Conservation (phyloP, 2,329 filamentous ascomycete genomes). For the Acephala macrosclerotiorum region DNA sequence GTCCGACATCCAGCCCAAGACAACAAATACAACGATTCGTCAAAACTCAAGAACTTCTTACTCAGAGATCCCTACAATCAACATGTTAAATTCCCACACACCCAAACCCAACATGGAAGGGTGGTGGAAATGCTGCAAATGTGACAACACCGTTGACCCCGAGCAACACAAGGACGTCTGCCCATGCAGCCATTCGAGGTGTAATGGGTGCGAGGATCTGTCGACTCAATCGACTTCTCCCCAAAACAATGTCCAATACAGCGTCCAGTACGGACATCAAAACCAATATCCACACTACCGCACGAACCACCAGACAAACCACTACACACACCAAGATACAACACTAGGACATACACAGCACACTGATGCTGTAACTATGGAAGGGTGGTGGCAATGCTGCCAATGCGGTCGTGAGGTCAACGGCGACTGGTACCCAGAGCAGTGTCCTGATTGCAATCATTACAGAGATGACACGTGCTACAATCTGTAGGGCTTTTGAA, state of each 20-base stretch:
- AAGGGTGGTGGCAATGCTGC: slow-evolving; percentile 31
- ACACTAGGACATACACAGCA: not conserved
- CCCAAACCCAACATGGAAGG: not conserved
- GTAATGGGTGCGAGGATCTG: slow-evolving; percentile 8
- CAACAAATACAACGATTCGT: not conserved
- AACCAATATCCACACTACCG: not conserved
- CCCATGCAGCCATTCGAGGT: slow-evolving; percentile 17
- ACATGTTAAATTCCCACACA: not conserved
- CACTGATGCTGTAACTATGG: not conserved
- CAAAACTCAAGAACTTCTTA: not conserved
- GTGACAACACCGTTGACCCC: slow-evolving; percentile 1
- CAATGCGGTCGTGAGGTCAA: slow-evolving; percentile 26
- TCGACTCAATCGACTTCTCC: not conserved
- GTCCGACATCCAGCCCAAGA: not conserved
- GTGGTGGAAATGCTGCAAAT: slow-evolving; percentile 22
- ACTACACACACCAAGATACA: not conserved
- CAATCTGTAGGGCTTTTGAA: not conserved
- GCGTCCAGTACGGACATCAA: not conserved
- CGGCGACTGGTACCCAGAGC: not conserved
- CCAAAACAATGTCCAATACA: not conserved
- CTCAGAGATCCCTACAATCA: not conserved
- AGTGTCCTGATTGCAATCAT: slow-evolving; percentile 34
- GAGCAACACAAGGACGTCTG: not conserved
- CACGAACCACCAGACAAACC: not conserved
- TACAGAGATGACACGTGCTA: slow-evolving; percentile 12